phyloP scores from a whole-genome alignment of 2,329 filamentous ascomycete genomes.

The Trichoderma sp. region DNA sequence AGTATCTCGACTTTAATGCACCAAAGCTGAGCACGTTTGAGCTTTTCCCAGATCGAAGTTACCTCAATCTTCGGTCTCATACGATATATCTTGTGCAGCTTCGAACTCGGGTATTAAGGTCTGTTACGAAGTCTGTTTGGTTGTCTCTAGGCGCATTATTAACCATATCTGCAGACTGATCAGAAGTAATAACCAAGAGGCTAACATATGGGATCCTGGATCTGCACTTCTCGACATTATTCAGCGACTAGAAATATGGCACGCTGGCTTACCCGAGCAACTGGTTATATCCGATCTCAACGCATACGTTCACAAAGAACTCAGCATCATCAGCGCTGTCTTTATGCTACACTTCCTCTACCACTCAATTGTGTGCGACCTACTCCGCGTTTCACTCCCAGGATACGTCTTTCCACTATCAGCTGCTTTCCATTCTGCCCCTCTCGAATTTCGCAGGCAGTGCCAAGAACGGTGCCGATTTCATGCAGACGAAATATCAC shows the following conservation, averaged over 20 bases:
- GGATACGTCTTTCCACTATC: constrained; percentile 12
- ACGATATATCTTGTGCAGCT: constrained; percentile 13
- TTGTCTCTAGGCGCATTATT: background rate
- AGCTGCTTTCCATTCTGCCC: background rate
- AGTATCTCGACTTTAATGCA: background rate
- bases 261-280: background rate
- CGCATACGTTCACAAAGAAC: constrained; percentile 11
- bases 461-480: constrained; percentile 12
- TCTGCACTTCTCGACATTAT: constrained; percentile 13
- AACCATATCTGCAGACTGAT: background rate
- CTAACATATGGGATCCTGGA: constrained; percentile 4
- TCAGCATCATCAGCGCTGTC: background rate
- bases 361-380: constrained; percentile 4
- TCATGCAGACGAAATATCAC: constrained; percentile 9
- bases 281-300: constrained; percentile 1
- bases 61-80: constrained; percentile 3
- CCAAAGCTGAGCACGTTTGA: constrained; percentile 3
- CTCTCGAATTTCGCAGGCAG: constrained; percentile 6
- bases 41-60: background rate
- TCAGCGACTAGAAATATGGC: background rate
- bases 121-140: background rate
- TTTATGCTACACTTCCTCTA: constrained; percentile 16
- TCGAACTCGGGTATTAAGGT: constrained; percentile 1
- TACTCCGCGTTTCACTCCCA: background rate
- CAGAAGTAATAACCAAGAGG: background rate